phyloP scores from a whole-genome alignment of 371 early-diverging fungal genomes.

The Mucor ambiguus region DNA sequence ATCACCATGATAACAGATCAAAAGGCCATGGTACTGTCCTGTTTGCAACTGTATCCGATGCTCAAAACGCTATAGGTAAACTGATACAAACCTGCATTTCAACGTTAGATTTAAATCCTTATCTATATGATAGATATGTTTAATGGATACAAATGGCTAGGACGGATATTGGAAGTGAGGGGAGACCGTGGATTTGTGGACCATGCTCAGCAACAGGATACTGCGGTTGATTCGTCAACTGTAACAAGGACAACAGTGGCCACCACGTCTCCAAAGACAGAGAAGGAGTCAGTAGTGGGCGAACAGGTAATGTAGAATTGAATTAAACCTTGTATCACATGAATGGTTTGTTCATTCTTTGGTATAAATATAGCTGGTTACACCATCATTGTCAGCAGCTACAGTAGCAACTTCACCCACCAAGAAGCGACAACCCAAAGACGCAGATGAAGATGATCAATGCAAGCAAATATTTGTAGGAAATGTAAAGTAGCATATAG shows the following conservation, averaged over 20 bases:
- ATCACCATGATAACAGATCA: constrained; percentile 60
- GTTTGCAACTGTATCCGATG: constrained; percentile 69
- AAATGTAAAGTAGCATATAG: constrained; percentile 52
- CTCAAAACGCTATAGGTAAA: constrained; percentile 68
- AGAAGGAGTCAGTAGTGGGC: background rate
- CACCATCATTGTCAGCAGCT: background rate
- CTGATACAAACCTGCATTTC: background rate
- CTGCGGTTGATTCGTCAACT: background rate
- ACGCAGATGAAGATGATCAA: background rate
- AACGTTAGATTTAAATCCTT: background rate
- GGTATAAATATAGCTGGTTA: background rate
- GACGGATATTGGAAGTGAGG: constrained; percentile 72
- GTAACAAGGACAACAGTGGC: background rate
- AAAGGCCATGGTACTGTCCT: constrained; percentile 76
- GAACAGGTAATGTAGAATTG: background rate
- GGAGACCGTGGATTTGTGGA: constrained; percentile 61
- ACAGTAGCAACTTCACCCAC: background rate
- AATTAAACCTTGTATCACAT: background rate
- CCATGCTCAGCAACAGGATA: background rate
- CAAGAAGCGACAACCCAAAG: background rate
- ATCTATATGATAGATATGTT: constrained; percentile 54
- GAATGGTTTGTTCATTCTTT: background rate
- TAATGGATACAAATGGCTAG: constrained; percentile 72
- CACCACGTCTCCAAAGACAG: background rate
- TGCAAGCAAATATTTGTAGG: constrained; percentile 59